Percentiles rank a stretch among this genome's conserved stretches.
Conservation (phyloP, 2,329 filamentous ascomycete species). For the Talaromyces atroroseus region DNA sequence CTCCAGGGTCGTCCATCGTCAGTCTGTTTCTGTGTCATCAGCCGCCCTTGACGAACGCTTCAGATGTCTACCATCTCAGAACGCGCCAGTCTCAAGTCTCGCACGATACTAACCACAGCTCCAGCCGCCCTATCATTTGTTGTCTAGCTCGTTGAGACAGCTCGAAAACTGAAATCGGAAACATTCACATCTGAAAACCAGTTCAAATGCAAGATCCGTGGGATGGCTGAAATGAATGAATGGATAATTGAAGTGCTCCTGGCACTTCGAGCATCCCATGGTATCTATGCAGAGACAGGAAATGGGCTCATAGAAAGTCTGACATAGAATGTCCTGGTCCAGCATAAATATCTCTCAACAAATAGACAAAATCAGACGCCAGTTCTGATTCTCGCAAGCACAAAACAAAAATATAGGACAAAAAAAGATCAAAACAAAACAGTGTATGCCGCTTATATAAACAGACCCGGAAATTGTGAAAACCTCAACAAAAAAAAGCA, state of each 20-base stretch:
- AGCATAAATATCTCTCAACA: not conserved
- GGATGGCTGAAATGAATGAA: not conserved
- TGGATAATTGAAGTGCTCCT: not conserved
- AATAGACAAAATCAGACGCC: not conserved
- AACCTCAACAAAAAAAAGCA: not conserved
- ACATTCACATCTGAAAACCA: not conserved
- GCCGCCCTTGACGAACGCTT: not conserved
- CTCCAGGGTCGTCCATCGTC: not conserved
- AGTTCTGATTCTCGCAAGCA: slow-evolving; percentile 1
- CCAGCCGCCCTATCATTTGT: not conserved
- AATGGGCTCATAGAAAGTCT: not conserved
- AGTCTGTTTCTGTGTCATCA: not conserved
- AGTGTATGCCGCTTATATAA: slow-evolving; percentile 6
- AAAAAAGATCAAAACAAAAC: slow-evolving; percentile 5
- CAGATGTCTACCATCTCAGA: not conserved
- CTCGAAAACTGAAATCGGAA: not conserved
- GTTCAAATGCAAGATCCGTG: not conserved
- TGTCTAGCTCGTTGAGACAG: not conserved
- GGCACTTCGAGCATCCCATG: not conserved
- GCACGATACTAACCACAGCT: not conserved
- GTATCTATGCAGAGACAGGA: not conserved
- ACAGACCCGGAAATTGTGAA: not conserved
- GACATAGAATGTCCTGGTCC: not conserved
- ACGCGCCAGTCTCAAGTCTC: not conserved
- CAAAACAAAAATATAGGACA: not conserved